Conservation (phyloP, 2,329 filamentous ascomycete species). For the Curvularia spicifera region DNA sequence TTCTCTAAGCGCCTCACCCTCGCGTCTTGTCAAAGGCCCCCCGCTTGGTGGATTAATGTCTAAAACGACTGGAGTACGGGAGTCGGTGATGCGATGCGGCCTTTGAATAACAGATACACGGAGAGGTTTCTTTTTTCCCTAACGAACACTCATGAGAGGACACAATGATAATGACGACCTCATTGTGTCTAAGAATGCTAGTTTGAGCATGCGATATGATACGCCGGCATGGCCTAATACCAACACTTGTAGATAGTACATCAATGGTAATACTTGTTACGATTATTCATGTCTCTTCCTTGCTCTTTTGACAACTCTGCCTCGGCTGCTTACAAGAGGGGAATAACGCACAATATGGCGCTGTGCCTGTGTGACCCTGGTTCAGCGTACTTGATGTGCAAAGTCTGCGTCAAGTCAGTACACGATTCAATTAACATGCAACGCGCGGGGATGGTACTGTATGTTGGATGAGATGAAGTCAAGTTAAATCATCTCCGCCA, state of each 20-base stretch:
- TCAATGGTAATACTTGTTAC: constrained; percentile 31
- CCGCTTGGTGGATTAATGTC: constrained; percentile 40
- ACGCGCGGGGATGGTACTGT: neutral
- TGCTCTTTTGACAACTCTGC: neutral
- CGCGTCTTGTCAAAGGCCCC: constrained; percentile 24
- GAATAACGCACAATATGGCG: neutral
- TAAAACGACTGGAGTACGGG: constrained; percentile 34
- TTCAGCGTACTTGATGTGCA: neutral
- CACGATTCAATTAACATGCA: neutral
- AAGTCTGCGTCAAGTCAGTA: neutral
- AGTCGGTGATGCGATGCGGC: constrained; percentile 21
- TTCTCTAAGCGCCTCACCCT: constrained; percentile 42
- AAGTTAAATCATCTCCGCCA: neutral
- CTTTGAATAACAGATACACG: constrained; percentile 34
- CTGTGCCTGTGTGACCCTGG: neutral
- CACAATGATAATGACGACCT: constrained; percentile 34
- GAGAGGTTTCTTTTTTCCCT: constrained; percentile 23
- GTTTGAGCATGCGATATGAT: constrained; percentile 40
- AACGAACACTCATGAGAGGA: constrained; percentile 26
- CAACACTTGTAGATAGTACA: constrained; percentile 34
- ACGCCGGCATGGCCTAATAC: constrained; percentile 33
- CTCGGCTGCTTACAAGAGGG: neutral
- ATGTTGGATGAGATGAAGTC: neutral
- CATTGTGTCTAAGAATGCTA: constrained; percentile 26
- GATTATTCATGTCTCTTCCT: neutral